phyloP scores from a whole-genome alignment of 2,329 filamentous ascomycete species.

The Lojkania enalia region DNA sequence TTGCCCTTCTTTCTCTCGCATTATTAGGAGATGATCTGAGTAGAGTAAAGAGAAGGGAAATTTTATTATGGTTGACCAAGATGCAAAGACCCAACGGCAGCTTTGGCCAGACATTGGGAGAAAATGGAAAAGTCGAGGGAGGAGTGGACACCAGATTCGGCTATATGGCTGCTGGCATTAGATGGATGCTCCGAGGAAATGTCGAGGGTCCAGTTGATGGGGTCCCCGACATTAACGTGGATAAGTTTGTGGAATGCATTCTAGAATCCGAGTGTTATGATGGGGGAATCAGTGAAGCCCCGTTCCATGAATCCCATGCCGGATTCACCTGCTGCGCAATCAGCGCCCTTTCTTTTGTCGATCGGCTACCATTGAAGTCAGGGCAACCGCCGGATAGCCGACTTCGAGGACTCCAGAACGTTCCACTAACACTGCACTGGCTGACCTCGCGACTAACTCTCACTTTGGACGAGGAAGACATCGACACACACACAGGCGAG shows the following conservation, averaged over 20 bases:
- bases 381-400: constrained; percentile 29
- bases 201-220: constrained; percentile 57
- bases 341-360: constrained; percentile 74
- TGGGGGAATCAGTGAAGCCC: constrained; percentile 78
- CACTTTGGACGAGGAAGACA: constrained; percentile 48
- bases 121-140: constrained; percentile 66
- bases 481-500: constrained; percentile 44
- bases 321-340: constrained; percentile 92
- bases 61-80: constrained; percentile 71
- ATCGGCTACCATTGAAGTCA: constrained; percentile 54
- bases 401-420: constrained; percentile 42
- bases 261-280: constrained; percentile 74
- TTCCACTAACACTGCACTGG: constrained; percentile 49
- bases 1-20: constrained; percentile 76
- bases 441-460: constrained; percentile 53
- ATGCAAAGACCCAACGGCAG: constrained; percentile 85
- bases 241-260: constrained; percentile 71
- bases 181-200: constrained; percentile 75
- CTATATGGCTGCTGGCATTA: constrained; percentile 78
- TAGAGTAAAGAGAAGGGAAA: constrained; percentile 67
- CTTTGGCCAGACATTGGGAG: constrained; percentile 80
- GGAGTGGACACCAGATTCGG: constrained; percentile 86
- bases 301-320: constrained; percentile 81
- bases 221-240: constrained; percentile 74
- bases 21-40: constrained; percentile 63